A percentile compares a stretch with the other conserved stretches of the same genome.
These are phyloP conservation scores for Kandelia obovata DNA, from an alignment of 345 rosid genomes.

Conservation along the genomic window DNA sequence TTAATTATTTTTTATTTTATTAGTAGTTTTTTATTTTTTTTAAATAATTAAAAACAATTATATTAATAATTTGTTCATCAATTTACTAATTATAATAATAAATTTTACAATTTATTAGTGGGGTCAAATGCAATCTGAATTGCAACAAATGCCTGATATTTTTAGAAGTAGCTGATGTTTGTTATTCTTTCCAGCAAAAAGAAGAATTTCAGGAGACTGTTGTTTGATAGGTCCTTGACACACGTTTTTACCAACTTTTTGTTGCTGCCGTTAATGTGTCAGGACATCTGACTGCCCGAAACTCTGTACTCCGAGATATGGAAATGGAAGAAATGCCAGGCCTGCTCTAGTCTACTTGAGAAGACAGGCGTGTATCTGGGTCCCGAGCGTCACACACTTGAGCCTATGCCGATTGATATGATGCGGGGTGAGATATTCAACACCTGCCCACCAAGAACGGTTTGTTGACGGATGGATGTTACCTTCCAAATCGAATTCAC, in stretches of 20 bases:
- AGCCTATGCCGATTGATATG: slow-evolving; percentile 76
- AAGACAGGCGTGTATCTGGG: slow-evolving; percentile 64
- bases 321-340: slow-evolving; percentile 53
- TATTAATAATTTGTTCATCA: too few species aligned
- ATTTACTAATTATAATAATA: too few species aligned
- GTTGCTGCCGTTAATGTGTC: background rate
- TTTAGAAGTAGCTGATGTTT: too few species aligned
- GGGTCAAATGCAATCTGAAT: background rate
- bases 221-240: too few species aligned
- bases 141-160: background rate
- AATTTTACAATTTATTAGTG: too few species aligned
- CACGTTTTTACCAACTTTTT: background rate
- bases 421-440: slow-evolving; percentile 87
- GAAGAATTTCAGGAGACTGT: too few species aligned
- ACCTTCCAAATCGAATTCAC: too few species aligned
- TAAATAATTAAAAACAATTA: too few species aligned
- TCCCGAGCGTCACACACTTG: slow-evolving; percentile 82
- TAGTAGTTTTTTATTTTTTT: too few species aligned
- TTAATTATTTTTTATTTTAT: too few species aligned
- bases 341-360: slow-evolving; percentile 54
- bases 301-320: slow-evolving; percentile 65
- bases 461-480: background rate
- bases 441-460: slow-evolving; percentile 39
- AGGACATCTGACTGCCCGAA: slow-evolving; percentile 80
- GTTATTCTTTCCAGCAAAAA: too few species aligned